Evolutionary conservation across 352 stramenopile genomes (phyloP), one percentile per base, ranked within the genome.

Genomic region (Pythium volutum): DNA sequence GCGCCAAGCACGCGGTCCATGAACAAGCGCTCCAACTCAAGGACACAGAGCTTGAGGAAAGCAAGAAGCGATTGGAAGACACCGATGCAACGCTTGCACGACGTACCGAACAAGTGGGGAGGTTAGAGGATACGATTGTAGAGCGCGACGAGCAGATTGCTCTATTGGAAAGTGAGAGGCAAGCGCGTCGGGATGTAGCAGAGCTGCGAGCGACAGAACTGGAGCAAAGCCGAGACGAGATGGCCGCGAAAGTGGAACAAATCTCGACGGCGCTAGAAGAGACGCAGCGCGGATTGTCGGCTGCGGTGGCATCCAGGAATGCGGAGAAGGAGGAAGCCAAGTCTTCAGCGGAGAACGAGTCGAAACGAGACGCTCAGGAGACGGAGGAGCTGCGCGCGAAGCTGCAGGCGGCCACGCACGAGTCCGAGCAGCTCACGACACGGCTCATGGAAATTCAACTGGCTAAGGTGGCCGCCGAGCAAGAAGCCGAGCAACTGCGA

Each of bases 41-140:
- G 33, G 64, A 77, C 33, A 16, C 67, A 2, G 42, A 74, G 29
- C 45, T 59, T 16, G 51, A 71, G 25, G 78, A 76, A 25, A 43
- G 12, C 18, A 59, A 49, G 22, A 38, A 22, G 12, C 20, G 14
- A 12, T n/a, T 64, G 22, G 14, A 39, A 22, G 47, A 64, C 22
- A 22, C 33, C 3, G 25, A 48, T 1, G 49, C 33, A 18, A 6
- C 53, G 31, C 1, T 59, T 11, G 47, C 7, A 41, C 3, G 26
- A 25, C 18, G n/a, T n/a, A n/a, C n/a, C n/a, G n/a, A n/a, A n/a
- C n/a, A n/a, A 36, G 33, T 42, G 2, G 10, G 4, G 4, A 54
- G 71, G 3, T 45, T 55, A 14, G 25, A 25, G 26, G 23, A 25
- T 6, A 42, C n/a, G 4, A 23, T 50, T 1, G 25, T 27, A 0